Conservation (phyloP, 2,329 filamentous ascomycete species). For the Colletotrichum eremochloae region DNA sequence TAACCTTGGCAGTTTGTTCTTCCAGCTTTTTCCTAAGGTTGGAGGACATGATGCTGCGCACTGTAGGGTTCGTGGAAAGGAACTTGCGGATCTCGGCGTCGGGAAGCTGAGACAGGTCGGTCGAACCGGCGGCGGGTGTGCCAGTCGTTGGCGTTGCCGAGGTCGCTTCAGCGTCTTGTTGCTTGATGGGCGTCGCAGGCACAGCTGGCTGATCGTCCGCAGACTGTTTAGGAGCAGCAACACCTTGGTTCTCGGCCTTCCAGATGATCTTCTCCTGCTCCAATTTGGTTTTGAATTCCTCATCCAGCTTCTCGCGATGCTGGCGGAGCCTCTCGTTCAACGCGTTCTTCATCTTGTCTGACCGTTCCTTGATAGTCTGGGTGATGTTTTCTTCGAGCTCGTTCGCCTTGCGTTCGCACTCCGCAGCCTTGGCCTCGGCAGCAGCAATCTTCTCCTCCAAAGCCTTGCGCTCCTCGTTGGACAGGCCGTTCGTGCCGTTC, state of each 20-base stretch:
- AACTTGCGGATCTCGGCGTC: conserved; percentile 71
- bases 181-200: conserved; percentile 58
- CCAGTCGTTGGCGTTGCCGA: conserved; percentile 54
- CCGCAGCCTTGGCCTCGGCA: conserved; percentile 72
- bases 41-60: conserved; percentile 69
- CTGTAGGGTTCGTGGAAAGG: conserved; percentile 67
- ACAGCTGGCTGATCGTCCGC: conserved; percentile 44
- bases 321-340: conserved; percentile 80
- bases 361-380: conserved; percentile 72
- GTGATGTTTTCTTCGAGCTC: conserved; percentile 74
- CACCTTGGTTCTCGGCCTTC: conserved; percentile 64
- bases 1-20: conserved; percentile 71
- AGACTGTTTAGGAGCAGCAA: conserved; percentile 44
- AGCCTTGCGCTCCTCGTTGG: conserved; percentile 70
- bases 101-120: conserved; percentile 62
- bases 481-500: conserved; percentile 51
- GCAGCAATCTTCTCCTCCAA: conserved; percentile 71
- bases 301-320: conserved; percentile 61
- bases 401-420: conserved; percentile 73
- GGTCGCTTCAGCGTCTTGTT: conserved; percentile 47
- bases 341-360: conserved; percentile 76
- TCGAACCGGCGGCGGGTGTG: conserved; percentile 45
- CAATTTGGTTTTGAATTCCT: conserved; percentile 68
- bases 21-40: conserved; percentile 81
- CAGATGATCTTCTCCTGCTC: conserved; percentile 75